Evolutionary conservation across 176 grass and related monocot genomes (phyloP).

Genomic region (Aegilops sharonensis): DNA sequence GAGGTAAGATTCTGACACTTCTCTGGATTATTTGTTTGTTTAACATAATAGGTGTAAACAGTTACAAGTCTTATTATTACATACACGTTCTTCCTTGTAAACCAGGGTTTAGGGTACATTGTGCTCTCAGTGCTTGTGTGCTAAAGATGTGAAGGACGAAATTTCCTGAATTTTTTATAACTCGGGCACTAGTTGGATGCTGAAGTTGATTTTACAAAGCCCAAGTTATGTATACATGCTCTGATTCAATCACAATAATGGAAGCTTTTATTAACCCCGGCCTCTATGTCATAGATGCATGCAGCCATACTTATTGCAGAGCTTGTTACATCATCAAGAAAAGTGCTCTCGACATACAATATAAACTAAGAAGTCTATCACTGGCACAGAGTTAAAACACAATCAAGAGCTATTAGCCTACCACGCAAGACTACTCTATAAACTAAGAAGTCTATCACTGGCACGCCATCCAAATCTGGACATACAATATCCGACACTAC

Average conservation of each 20-base stretch:
- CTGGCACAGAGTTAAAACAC: too few species aligned
- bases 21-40: slow-evolving; percentile 7
- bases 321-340: too few species aligned
- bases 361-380: too few species aligned
- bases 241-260: neutral
- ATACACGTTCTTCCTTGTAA: slow-evolving; percentile 10
- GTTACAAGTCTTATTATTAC: neutral
- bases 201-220: neutral
- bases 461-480: too few species aligned
- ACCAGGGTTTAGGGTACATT: slow-evolving; percentile 1
- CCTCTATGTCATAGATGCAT: too few species aligned
- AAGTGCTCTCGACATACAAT: too few species aligned
- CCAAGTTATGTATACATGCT: slow-evolving; percentile 1
- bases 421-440: too few species aligned
- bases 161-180: neutral
- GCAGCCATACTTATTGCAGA: too few species aligned
- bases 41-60: neutral
- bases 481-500: neutral
- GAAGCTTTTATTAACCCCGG: too few species aligned
- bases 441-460: too few species aligned
- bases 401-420: too few species aligned
- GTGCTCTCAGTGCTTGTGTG: neutral
- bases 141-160: neutral
- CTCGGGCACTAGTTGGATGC: neutral
- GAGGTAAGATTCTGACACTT: slow-evolving; percentile 57